Base-by-base conservation (phyloP, 345 rosid species). In the Acer yangbiense region DNA sequence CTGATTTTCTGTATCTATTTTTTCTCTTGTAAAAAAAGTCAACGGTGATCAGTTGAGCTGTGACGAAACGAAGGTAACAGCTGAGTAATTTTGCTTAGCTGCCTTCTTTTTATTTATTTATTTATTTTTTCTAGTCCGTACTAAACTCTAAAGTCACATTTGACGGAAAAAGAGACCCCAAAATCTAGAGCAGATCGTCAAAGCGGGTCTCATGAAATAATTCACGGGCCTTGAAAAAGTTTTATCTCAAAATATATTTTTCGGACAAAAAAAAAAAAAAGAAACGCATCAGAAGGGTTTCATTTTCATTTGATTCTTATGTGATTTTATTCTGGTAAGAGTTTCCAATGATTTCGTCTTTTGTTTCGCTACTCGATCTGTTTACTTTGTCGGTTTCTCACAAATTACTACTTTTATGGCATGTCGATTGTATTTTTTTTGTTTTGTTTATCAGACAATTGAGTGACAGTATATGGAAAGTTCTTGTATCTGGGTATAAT, bases 221-320 rank as follows among this genome's bases (percentile, higher is more conserved):
- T n/a, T 74, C 77, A 74, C 70, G 70, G 77, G 77, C 48, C 7
- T 74, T 7, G 25, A 63, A n/a, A 35, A n/a, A n/a, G n/a, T 44
- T 18, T 60, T 9, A 20, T 60, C 27, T 60, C 25, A 60, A 20
- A 7, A 60, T n/a, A n/a, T 21, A 0, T 17, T 57, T 50, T 50
- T 50, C 23, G 27, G 12, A 20, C 2, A 6, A 8, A 20, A 8
- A 20, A 2, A 60, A 58, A 18, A 57, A 57, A 58, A 58, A 7
- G n/a, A 8, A 60, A 60, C 27, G 20, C 25, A n/a, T 60, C 64
- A 21, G 27, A 54, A 60, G 27, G 64, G 64, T 60, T 60, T 60
- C 63, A 12, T 60, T 60, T 60, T 60, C 21, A 23, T 62, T 73
- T 63, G 70, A 25, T 64, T 74, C 77, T 29, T 12, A 9, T 20